These are phyloP conservation scores for Rhinocladiella similis DNA, from an alignment of 2,329 filamentous ascomycete genomes.

Conservation along the genomic window DNA sequence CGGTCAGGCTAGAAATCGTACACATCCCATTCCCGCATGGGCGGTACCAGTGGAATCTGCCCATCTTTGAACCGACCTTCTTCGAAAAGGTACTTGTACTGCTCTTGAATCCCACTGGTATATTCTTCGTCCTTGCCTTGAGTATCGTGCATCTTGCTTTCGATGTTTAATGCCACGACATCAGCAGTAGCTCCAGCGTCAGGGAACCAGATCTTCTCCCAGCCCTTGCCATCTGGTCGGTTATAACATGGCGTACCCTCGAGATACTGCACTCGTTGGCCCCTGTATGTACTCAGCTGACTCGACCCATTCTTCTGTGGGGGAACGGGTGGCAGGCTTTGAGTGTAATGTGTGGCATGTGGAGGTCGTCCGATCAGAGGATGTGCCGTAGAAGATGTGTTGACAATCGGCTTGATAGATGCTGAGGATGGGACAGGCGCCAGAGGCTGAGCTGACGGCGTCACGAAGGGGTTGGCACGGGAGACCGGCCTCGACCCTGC, in stretches of 20 bases:
- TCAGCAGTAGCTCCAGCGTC: conserved; percentile 59
- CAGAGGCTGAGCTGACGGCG: conserved; percentile 1
- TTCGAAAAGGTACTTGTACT: conserved; percentile 65
- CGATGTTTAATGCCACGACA: conserved; percentile 44
- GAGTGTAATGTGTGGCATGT: conserved; percentile 24
- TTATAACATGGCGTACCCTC: conserved; percentile 47
- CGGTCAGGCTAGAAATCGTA: conserved; percentile 63
- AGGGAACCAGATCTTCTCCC: conserved; percentile 71
- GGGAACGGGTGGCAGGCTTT: conserved; percentile 38
- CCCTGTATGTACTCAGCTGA: conserved; percentile 62
- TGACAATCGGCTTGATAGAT: conserved; percentile 13
- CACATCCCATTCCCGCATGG: conserved; percentile 70
- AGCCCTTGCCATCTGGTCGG: conserved; percentile 55
- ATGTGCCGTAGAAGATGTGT: conserved; percentile 20
- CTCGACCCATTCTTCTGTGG: conserved; percentile 31
- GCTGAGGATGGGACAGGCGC: background rate
- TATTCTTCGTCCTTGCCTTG: conserved; percentile 54
- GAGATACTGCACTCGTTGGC: conserved; percentile 60
- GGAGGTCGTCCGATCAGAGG: conserved; percentile 24
- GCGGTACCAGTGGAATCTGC: conserved; percentile 74
- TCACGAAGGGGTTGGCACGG: conserved; percentile 26
- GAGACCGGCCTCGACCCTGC: conserved; percentile 38
- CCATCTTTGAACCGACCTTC: conserved; percentile 68
- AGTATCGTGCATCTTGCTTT: conserved; percentile 48
- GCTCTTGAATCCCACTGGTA: conserved; percentile 56